phyloP scores from a whole-genome alignment of 257 asterid genomes.

The Solanum chiquidenum region DNA sequence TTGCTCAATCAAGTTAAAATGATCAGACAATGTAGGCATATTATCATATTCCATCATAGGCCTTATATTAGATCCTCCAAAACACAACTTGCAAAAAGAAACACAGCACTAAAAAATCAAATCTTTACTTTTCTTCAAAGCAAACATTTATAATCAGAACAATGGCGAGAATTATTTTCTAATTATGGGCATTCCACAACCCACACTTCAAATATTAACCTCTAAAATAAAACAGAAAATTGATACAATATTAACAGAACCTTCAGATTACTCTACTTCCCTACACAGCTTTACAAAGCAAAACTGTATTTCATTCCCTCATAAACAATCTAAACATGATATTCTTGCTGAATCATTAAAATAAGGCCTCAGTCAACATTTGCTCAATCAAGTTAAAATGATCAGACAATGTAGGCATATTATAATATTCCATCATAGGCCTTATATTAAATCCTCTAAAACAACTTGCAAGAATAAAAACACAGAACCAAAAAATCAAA shows the following conservation, averaged over 20 bases:
- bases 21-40: slow-evolving; percentile 1
- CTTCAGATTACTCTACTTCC: not conserved
- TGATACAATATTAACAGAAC: not conserved
- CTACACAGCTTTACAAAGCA: not conserved
- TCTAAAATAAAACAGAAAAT: not conserved
- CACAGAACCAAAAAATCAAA: not conserved
- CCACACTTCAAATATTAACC: not conserved
- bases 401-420: not conserved
- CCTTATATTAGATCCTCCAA: not conserved
- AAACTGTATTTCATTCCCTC: no score
- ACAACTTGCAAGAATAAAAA: not conserved
- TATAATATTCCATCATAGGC: not conserved
- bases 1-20: not conserved
- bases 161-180: not conserved
- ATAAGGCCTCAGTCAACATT: not conserved
- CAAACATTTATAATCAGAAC: not conserved
- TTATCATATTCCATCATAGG: not conserved
- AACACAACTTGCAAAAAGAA: not conserved
- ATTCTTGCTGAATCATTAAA: not conserved
- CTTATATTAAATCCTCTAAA: not conserved
- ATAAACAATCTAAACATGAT: not conserved
- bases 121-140: not conserved
- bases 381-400: not conserved
- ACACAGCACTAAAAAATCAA: not conserved
- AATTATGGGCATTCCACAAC: not conserved